Base-by-base conservation (phyloP, 768 basidiomycete species). In the Leccinum ochraceum region DNA sequence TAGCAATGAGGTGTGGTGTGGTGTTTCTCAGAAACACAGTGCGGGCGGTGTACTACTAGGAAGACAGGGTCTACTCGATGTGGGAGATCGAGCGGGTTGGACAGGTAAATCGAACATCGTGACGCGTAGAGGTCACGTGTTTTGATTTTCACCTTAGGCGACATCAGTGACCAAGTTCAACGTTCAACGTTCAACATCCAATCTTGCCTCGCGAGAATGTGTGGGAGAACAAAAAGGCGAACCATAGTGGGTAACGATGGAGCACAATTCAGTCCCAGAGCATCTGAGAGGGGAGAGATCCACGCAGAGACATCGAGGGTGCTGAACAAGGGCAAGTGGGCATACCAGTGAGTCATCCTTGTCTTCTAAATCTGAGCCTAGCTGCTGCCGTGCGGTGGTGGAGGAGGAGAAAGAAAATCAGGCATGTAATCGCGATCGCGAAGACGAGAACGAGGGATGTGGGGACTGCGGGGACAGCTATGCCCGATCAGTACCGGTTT, bases 11-110 rank as follows among this genome's bases (percentile, higher is more conserved):
- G n/a, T 50, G 22, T 4, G 13, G 22, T 24, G 7, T 44, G 24
- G 24, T 50, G 4, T 37, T 30, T 30, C n/a, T 56, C 1, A 55
- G 53, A 28, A 57, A 44, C 53, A 57, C 67, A 22, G 20, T 46
- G 44, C 0, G 11, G 20, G 13, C 6, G 20, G n/a, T n/a, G 42
- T 20, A 9, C 0, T n/a, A 9, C 1, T 44, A 10, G 37, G 37
- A 37, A 37, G 37, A 16, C 16, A 11, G 9, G n/a, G n/a, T n/a
- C 17, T 11, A 10, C 9, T 42, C 17, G n/a, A n/a, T 42, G 42
- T n/a, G 2, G 42, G 42, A 44, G 42, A 44, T 3, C 42, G 10
- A n/a, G 42, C 42, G 39, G 39, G 17, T 42, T 42, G 17, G 39
- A 42, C 17, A 42, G 17, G n/a, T 44, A 7, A 44, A 44, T 5